phyloP scores from a whole-genome alignment of 2,329 filamentous ascomycete genomes.

The Penicillium sp. region DNA sequence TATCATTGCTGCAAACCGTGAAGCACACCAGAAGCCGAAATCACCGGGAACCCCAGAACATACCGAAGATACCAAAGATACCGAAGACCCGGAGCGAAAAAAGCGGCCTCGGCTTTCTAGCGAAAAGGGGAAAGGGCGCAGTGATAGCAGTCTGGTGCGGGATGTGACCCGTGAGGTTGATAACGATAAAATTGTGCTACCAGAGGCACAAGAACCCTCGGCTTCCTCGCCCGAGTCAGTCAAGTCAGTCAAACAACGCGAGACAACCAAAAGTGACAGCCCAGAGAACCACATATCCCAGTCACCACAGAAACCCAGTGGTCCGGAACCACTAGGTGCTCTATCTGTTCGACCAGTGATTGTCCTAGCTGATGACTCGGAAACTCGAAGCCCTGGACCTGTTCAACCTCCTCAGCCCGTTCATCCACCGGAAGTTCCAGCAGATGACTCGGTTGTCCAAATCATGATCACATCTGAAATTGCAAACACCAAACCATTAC shows the following conservation, averaged over 20 bases:
- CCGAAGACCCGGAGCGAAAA: conserved; percentile 9
- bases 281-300: not conserved
- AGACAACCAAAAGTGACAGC: not conserved
- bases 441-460: conserved; percentile 53
- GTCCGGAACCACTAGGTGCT: not conserved
- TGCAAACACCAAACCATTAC: conserved; percentile 56
- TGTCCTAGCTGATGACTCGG: not conserved
- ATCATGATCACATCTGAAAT: conserved; percentile 69
- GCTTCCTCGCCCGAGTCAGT: not conserved
- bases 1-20: conserved; percentile 42
- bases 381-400: not conserved
- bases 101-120: conserved; percentile 28
- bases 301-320: not conserved
- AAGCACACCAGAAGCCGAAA: conserved; percentile 32
- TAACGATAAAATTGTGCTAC: not conserved
- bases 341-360: not conserved
- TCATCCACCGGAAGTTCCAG: not conserved
- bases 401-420: not conserved
- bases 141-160: not conserved
- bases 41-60: conserved; percentile 1
- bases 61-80: conserved; percentile 1
- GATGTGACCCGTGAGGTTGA: not conserved
- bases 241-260: not conserved
- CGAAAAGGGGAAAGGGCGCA: conserved; percentile 10
- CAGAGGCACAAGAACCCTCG: not conserved